Evolutionary conservation across 177 flowering plant genomes (phyloP).

Genomic region (Tripterygium wilfordii): DNA sequence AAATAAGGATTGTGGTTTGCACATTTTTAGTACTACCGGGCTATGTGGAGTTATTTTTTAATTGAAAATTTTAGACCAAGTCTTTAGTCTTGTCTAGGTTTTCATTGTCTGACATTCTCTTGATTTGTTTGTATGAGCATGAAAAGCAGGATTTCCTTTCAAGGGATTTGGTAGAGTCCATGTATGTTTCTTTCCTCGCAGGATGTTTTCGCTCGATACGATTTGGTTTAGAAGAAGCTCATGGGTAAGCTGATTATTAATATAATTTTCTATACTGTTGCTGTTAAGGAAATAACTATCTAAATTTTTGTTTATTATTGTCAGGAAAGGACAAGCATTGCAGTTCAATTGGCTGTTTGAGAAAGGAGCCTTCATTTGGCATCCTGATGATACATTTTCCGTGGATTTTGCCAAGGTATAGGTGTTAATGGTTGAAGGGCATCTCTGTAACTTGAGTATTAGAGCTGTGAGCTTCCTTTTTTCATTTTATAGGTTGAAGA

Average conservation of each 20-base stretch:
- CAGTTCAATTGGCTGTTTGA: constrained; percentile 91
- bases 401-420: constrained; percentile 77
- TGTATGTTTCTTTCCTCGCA: constrained; percentile 93
- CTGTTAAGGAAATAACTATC: too few species aligned
- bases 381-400: constrained; percentile 64
- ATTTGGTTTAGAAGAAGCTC: constrained; percentile 94
- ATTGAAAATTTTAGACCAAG: background rate
- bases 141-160: constrained; percentile 81
- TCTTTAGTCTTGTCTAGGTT: background rate
- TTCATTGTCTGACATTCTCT: too few species aligned
- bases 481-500: constrained; percentile 55
- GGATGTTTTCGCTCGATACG: constrained; percentile 95
- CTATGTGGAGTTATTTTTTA: too few species aligned
- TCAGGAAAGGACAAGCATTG: constrained; percentile 95
- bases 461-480: background rate
- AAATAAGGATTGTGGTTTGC: too few species aligned
- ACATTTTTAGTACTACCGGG: too few species aligned
- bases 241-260: constrained; percentile 54
- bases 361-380: constrained; percentile 71
- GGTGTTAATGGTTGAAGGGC: too few species aligned
- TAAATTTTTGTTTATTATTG: too few species aligned
- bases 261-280: background rate
- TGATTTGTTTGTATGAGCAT: too few species aligned
- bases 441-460: too few species aligned
- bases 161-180: constrained; percentile 45